phyloP scores from a whole-genome alignment of 2,329 filamentous ascomycete genomes.

The Penicillium paneum region DNA sequence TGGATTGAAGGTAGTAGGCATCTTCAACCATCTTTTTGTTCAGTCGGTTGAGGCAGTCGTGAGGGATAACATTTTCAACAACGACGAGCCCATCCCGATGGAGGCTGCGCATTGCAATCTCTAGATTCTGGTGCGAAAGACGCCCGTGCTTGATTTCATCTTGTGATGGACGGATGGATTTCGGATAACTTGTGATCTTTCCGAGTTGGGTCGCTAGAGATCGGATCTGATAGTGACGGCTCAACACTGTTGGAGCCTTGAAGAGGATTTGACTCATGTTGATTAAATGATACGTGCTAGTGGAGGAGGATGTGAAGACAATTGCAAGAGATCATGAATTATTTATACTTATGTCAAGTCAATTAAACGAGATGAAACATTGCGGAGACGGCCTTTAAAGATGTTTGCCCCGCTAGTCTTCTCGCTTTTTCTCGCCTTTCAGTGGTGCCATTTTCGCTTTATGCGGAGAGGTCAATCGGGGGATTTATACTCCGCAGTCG shows the following conservation, averaged over 20 bases:
- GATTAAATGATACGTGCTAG: background rate
- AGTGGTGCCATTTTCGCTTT: background rate
- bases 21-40: constrained; percentile 61
- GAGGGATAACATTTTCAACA: constrained; percentile 52
- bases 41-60: constrained; percentile 52
- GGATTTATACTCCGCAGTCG: too few species aligned
- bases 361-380: background rate
- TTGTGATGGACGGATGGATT: constrained; percentile 41
- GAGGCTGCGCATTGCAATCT: constrained; percentile 53
- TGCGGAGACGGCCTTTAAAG: background rate
- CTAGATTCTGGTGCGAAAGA: constrained; percentile 52
- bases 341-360: background rate
- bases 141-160: constrained; percentile 39
- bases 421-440: background rate
- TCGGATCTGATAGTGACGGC: background rate
- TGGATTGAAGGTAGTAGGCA: constrained; percentile 50
- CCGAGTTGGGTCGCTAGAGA: background rate
- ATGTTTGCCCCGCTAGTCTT: background rate
- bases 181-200: constrained; percentile 19
- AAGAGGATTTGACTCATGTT: background rate
- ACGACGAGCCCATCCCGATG: constrained; percentile 57
- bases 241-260: background rate
- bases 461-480: too few species aligned
- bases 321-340: too few species aligned
- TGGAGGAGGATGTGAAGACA: background rate